Conservation (phyloP, 2,329 filamentous ascomycete genomes). For the Xylariaceae sp. region DNA sequence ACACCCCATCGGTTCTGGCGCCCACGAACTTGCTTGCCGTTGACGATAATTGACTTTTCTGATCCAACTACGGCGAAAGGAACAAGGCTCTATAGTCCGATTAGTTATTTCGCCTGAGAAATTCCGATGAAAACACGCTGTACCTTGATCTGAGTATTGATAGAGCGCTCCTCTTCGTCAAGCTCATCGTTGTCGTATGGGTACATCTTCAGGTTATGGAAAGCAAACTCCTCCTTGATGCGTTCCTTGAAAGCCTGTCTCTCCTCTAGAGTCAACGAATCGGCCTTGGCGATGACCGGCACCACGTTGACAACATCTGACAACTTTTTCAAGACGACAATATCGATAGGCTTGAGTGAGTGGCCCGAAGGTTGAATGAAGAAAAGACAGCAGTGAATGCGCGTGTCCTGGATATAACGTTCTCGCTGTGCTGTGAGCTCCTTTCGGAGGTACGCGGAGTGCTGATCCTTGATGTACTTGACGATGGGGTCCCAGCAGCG, state of each 20-base stretch:
- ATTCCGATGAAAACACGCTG: constrained; percentile 16
- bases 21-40: constrained; percentile 93
- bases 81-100: constrained; percentile 66
- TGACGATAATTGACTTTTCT: constrained; percentile 95
- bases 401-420: constrained; percentile 97
- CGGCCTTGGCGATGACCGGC: constrained; percentile 96
- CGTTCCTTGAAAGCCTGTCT: constrained; percentile 94
- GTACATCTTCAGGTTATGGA: constrained; percentile 99
- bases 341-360: constrained; percentile 98
- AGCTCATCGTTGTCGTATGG: constrained; percentile 99
- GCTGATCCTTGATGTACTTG: constrained; percentile 99
- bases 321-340: constrained; percentile 98
- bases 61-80: constrained; percentile 98
- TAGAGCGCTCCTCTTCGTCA: constrained; percentile 88
- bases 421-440: constrained; percentile 98
- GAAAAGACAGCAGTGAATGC: constrained; percentile 99
- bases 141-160: constrained; percentile 97
- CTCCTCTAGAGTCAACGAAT: constrained; percentile 94
- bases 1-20: constrained; percentile 99
- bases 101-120: constrained; percentile 32
- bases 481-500: constrained; percentile 99
- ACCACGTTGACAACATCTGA: constrained; percentile 99
- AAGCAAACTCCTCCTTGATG: constrained; percentile 99
- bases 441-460: constrained; percentile 98
- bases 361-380: constrained; percentile 99